These are phyloP conservation scores for Metarhizium robertsii DNA, from an alignment of 2,329 filamentous ascomycete species.

Conservation along the genomic window DNA sequence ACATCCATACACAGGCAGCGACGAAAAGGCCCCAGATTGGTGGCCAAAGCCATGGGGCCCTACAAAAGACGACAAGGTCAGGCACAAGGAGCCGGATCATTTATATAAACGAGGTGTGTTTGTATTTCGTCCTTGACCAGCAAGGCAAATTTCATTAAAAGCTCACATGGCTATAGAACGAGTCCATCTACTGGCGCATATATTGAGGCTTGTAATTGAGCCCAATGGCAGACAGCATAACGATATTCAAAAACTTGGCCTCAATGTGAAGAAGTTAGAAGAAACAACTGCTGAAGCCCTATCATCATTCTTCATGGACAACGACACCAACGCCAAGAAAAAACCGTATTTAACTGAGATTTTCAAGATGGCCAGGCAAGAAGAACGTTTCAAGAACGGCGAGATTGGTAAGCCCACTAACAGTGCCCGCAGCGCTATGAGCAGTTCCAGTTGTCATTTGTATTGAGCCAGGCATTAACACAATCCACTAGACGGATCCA, in stretches of 20 bases:
- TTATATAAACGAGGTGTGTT: conserved; percentile 53
- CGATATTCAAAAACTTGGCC: conserved; percentile 41
- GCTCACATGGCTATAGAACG: conserved; percentile 36
- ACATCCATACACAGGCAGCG: conserved; percentile 60
- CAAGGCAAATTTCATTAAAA: background rate
- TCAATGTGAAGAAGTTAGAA: conserved; percentile 48
- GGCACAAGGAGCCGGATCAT: conserved; percentile 67
- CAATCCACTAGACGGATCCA: conserved; percentile 32
- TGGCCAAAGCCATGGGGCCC: conserved; percentile 51
- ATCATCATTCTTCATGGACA: conserved; percentile 48
- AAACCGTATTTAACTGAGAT: conserved; percentile 48
- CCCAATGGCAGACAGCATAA: conserved; percentile 39
- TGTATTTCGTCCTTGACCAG: background rate
- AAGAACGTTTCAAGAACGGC: conserved; percentile 46
- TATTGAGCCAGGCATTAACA: conserved; percentile 1
- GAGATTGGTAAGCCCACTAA: conserved; percentile 41
- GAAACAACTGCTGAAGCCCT: conserved; percentile 49
- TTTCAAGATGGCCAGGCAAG: conserved; percentile 48
- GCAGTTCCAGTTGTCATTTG: background rate
- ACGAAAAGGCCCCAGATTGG: conserved; percentile 55
- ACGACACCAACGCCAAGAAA: conserved; percentile 46
- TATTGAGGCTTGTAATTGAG: conserved; percentile 47
- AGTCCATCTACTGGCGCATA: conserved; percentile 48
- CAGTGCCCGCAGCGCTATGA: no score
- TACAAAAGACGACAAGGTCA: conserved; percentile 43